Evolutionary conservation across 129 eudicot species (phyloP).

Genomic region (Gnaphalium uliginosum): DNA sequence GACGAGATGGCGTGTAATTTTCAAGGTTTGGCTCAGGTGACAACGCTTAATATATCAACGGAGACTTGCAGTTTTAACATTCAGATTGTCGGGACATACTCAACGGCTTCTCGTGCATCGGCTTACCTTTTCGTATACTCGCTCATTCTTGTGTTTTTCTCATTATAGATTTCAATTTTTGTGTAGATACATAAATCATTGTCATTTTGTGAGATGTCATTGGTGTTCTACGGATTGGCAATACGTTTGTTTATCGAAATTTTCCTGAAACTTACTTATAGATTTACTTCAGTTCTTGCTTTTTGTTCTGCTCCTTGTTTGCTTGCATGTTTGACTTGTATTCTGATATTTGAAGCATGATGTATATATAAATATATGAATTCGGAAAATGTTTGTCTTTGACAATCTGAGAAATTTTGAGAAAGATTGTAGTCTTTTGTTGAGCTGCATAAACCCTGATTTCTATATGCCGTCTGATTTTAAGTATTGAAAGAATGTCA

Average conservation of each 20-base stretch:
- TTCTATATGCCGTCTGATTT: too few species aligned
- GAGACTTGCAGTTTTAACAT: constrained; percentile 55
- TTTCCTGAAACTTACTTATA: background rate
- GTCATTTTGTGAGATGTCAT: constrained; percentile 21
- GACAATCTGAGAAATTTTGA: background rate
- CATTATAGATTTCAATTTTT: constrained; percentile 30
- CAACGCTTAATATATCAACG: constrained; percentile 48
- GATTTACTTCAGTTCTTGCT: background rate
- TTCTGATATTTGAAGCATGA: background rate
- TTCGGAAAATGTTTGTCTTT: background rate
- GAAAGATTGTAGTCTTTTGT: too few species aligned
- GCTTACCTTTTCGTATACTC: constrained; percentile 20
- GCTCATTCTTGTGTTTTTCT: constrained; percentile 17
- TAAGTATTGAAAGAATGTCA: too few species aligned
- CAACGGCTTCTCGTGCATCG: constrained; percentile 29
- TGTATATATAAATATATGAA: background rate
- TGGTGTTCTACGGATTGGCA: constrained; percentile 27
- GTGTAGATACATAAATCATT: constrained; percentile 22
- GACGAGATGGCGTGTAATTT: constrained; percentile 45
- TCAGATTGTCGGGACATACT: constrained; percentile 42
- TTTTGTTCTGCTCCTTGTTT: background rate
- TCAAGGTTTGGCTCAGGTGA: constrained; percentile 49
- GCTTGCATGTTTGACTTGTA: background rate
- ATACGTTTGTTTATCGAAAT: constrained; percentile 9
- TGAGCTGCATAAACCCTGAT: too few species aligned